Base-by-base conservation (phyloP, 148 eudicot genomes). In the Limonium bicolor region DNA sequence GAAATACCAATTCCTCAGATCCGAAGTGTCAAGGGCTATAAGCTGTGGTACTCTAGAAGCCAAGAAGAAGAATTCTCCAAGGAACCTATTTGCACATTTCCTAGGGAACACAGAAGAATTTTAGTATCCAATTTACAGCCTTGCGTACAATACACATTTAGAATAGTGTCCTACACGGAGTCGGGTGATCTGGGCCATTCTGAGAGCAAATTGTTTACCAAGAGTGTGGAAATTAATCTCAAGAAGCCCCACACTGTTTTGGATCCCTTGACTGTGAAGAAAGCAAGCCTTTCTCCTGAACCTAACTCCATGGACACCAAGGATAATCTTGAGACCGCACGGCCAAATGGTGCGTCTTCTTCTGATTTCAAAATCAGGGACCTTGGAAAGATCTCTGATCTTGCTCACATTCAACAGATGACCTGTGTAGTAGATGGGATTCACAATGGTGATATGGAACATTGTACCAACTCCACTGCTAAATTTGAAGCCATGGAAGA, bases 91-190 rank as follows among this genome's bases (percentile, higher is more conserved):
- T 68, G 68, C 36, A 47, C 62, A 41, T 61, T 90, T 29, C 63
- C 93, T 15, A 74, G 77, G 64, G 67, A 67, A 31, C 69, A 67
- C 33, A 64, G 77, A 53, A 73, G 84, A 43, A 61, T 84, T 27
- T 50, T 67, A 41, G 67, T 90, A 46, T 70, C 75, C 11, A 65
- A 62, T 39, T 71, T 90, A 44, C 77, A 68, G 53, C 87, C 95
- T 25, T 90, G 93, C 81, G 80, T 93, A 0, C 82, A 84, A 51
- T 90, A 90, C 64, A 68, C 93, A 21, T 77, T 90, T 57, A 61
- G 82, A 56, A 53, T 84, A 48, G 59, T 78, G 35, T 84, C 93
- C 12, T 77, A 70, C 55, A 72, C 82, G 1, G 92, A 90, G 2
- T 32, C 49, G 23, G 93, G 93, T 52, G 81, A 84, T 46, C 58